Evolutionary conservation across 2,329 filamentous ascomycete species (phyloP), one percentile per base, ranked within the genome.

Genomic region (Cladobotryum mycophilum): DNA sequence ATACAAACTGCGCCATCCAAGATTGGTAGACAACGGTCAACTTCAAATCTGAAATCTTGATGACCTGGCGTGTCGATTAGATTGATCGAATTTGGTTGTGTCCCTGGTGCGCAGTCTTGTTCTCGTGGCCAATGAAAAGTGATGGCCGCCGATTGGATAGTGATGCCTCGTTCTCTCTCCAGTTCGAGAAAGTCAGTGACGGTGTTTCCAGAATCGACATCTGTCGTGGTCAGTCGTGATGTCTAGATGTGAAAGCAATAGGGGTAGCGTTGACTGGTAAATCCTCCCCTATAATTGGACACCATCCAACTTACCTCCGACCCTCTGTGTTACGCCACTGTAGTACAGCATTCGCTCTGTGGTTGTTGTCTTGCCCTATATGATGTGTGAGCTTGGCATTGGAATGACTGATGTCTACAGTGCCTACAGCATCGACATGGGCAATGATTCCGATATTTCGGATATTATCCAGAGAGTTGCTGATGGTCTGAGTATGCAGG

Each of bases 301-400:
- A 33, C 5, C 4, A 18, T 8, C 2, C 1, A 4, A 66, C 76
- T 44, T 63, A 80, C 79, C 79, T 72, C 93, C 93, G 63, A 96
- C 83, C 67, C 91, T 79, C 57, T 88, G 79, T 9, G 91, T 95
- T 55, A 91, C 84, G 45, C 93, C 92, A 66, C 89, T 95, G 64
- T 96, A 96, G 65, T 90, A 97, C 63, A 99, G 86, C 92, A 97
- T 97, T 52, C 93, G 90, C 81, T 99, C 93, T 3, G 93, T 97
- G 0, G 93, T 99, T 0, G 93, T 97, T 1, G 93, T 99, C 76
- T 99, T 99, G 8, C 93, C 93, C 79, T 82, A 48, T 34, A 33
- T 3, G 2, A 13, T 8, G 15, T 34, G 40, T 53, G 25, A 53
- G 51, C 45, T 7, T 9, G 18, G 22, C 18, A 17, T 17, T 35